Base-by-base conservation (phyloP, 305 asterid genomes). In the Striga hermonthica region DNA sequence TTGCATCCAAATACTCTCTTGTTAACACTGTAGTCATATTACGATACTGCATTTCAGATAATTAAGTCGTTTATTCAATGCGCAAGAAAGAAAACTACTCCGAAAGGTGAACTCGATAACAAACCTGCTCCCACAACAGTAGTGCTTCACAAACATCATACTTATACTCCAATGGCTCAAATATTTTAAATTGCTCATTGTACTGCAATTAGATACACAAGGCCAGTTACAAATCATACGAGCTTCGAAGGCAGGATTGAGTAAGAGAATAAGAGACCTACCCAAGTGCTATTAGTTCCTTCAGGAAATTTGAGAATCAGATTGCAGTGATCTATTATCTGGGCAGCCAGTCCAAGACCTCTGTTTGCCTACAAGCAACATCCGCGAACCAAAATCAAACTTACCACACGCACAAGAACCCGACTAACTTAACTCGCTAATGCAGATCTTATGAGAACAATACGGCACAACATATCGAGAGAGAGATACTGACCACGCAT, bases 211-310 rank as follows among this genome's bases (percentile, higher is more conserved):
- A 57, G 34, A 76, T 58, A 41, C 8, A 56, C 5, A 70, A 28
- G 60, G 57, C 12, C 62, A 62, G 60, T 10, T 62, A 40, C 39
- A 52, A 74, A 71, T 49, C 6, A 56, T 35, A 54, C 36, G 63
- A 22, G 60, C 64, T 57, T 48, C 54, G 72, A 53, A 71, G 49
- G 49, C 58, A 54, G 7, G 59, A n/a, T 37, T 43, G 56, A 69
- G 69, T 48, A 74, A 57, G 13, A 0, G 37, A 67, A 55, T 40
- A 44, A 75, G 84, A 74, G 69, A 78, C 87, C 53, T 60, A 89
- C 97, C 99, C 99, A 93, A 62, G 97, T 90, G 80, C 97, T 93
- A 69, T 93, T 90, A 67, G 99, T 93, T 74, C 95, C 97, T 76
- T 75, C 50, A 9, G 99, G 97, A 73, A 90, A 93, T 84, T 93